Conservation (phyloP, 1,284 basidiomycete genomes). For the Flammula alnicola region DNA sequence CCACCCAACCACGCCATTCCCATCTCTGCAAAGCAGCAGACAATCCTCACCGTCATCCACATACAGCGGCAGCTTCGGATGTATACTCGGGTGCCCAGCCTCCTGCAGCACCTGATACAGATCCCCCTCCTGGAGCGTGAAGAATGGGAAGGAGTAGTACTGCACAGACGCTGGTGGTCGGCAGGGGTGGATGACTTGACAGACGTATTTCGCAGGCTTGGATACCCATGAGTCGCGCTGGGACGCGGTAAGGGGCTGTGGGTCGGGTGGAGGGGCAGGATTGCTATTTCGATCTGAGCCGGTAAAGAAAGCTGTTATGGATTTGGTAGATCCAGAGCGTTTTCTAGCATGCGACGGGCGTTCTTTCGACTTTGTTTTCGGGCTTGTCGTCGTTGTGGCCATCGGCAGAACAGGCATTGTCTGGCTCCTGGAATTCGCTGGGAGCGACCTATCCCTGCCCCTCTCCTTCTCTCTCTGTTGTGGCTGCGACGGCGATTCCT, state of each 20-base stretch:
- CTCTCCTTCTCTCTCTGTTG: constrained; percentile 9
- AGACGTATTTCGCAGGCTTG: constrained; percentile 61
- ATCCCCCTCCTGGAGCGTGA: constrained; percentile 62
- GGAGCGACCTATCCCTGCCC: constrained; percentile 11
- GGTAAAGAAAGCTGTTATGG: constrained; percentile 38
- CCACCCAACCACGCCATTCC: constrained; percentile 67
- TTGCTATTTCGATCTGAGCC: constrained; percentile 14
- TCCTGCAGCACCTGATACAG: constrained; percentile 72
- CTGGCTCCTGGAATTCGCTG: constrained; percentile 2
- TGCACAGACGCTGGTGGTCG: constrained; percentile 61
- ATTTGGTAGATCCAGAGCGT: constrained; percentile 36
- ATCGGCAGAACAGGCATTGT: too few relatives aligned
- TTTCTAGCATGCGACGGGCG: constrained; percentile 30
- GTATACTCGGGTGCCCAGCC: constrained; percentile 74
- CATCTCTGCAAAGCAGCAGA: constrained; percentile 64
- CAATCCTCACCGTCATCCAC: constrained; percentile 84
- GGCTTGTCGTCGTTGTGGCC: constrained; percentile 3
- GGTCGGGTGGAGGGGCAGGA: constrained; percentile 21
- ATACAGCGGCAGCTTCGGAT: constrained; percentile 70
- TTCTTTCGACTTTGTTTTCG: constrained; percentile 28
- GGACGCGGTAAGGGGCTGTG: constrained; percentile 30
- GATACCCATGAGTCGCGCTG: constrained; percentile 46
- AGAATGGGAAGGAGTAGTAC: constrained; percentile 78
- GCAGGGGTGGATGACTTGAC: constrained; percentile 69
- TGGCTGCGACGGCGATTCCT: constrained; percentile 2